Conservation (phyloP, 2,329 filamentous ascomycete genomes). For the Aspergillus alliaceus region DNA sequence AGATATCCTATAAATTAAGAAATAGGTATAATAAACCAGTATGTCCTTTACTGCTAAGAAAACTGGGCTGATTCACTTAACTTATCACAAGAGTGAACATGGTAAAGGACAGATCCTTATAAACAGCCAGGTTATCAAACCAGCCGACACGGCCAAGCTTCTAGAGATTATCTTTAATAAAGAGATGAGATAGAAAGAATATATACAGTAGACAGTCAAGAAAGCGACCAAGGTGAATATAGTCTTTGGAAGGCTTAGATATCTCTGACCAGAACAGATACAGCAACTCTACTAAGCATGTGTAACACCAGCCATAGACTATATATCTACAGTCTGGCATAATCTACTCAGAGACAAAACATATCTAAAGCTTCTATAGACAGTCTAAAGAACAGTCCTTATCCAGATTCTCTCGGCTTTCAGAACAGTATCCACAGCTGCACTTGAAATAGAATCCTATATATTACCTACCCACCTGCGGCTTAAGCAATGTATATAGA, state of each 20-base stretch:
- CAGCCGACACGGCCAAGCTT: conserved; percentile 21
- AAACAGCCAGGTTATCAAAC: conserved; percentile 16
- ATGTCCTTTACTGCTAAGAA: conserved; percentile 30
- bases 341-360: conserved; percentile 19
- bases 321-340: conserved; percentile 24
- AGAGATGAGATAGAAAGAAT: conserved; percentile 23
- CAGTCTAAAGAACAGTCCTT: conserved; percentile 17
- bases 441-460: conserved; percentile 20
- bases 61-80: conserved; percentile 31
- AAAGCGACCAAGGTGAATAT: conserved; percentile 17
- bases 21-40: conserved; percentile 24
- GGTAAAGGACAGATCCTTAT: conserved; percentile 14
- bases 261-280: conserved; percentile 22
- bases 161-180: conserved; percentile 25
- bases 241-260: conserved; percentile 14
- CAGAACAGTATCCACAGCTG: conserved; percentile 14
- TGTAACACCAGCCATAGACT: conserved; percentile 21
- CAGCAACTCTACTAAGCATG: conserved; percentile 25
- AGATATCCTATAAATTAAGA: conserved; percentile 26
- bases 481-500: conserved; percentile 8
- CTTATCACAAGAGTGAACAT: conserved; percentile 17
- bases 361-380: conserved; percentile 14
- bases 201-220: conserved; percentile 22
- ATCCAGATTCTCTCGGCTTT: conserved; percentile 21
- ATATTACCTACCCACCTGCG: conserved; percentile 13